Percentiles rank a stretch among this genome's conserved stretches.
Conservation (phyloP, 768 basidiomycete species). For the Tricholoma terreum region DNA sequence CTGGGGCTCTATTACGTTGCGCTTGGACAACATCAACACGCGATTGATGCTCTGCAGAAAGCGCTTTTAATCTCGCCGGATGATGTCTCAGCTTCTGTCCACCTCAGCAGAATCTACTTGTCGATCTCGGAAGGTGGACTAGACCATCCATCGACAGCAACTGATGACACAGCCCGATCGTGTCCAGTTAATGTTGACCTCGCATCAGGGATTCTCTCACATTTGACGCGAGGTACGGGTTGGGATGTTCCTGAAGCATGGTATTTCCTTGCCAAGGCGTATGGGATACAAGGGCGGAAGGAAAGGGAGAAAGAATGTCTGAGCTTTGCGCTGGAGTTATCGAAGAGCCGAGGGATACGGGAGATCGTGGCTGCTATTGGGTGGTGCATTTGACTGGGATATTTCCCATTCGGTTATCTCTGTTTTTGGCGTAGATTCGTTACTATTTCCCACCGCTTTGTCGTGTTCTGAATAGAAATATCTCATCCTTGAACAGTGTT, state of each 20-base stretch:
- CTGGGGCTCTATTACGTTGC: conserved; percentile 73
- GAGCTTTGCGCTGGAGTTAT: conserved; percentile 15
- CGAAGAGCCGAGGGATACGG: conserved; percentile 14
- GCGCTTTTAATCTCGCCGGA: conserved; percentile 85
- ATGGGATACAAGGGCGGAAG: conserved; percentile 42
- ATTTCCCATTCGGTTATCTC: too few species aligned
- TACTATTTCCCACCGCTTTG: too few species aligned
- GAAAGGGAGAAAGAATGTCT: conserved; percentile 15
- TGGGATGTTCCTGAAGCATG: conserved; percentile 96
- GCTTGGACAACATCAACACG: conserved; percentile 53
- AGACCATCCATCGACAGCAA: conserved; percentile 24
- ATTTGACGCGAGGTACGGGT: conserved; percentile 72
- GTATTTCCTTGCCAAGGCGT: conserved; percentile 86
- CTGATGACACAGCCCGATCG: neutral
- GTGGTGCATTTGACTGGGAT: conserved; percentile 15
- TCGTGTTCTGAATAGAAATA: too few species aligned
- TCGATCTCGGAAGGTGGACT: conserved; percentile 14
- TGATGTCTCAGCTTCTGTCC: conserved; percentile 73
- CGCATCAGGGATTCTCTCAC: conserved; percentile 75
- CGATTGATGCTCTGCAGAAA: conserved; percentile 78
- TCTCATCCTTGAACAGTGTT: too few species aligned
- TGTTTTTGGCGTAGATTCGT: too few species aligned
- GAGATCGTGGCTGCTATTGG: conserved; percentile 17
- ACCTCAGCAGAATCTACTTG: conserved; percentile 77
- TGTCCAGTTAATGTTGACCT: conserved; percentile 55